Conservation (phyloP, 2,329 filamentous ascomycete genomes). For the Aureobasidium melanogenum region DNA sequence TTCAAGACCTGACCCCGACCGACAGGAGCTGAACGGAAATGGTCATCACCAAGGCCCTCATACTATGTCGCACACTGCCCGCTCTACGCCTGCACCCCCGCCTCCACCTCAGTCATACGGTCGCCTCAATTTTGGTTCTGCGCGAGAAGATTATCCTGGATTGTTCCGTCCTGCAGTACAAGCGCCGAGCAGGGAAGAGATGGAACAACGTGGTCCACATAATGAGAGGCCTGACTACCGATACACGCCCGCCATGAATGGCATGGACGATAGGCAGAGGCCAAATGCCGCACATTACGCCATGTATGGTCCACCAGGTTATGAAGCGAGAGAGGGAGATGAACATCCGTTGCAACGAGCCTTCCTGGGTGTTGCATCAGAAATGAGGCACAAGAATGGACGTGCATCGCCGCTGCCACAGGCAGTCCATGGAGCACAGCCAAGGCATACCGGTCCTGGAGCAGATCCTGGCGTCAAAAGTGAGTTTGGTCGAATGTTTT, state of each 20-base stretch:
- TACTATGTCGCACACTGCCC: constrained; percentile 3
- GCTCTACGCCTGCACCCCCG: constrained; percentile 1
- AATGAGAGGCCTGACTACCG: constrained; percentile 8
- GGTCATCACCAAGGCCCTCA: background rate
- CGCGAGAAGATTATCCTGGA: constrained; percentile 24
- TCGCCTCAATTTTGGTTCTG: constrained; percentile 19
- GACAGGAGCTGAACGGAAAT: background rate
- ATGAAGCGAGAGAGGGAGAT: constrained; percentile 11
- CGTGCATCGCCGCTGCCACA: constrained; percentile 83
- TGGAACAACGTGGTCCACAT: constrained; percentile 7
- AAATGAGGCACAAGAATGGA: constrained; percentile 72
- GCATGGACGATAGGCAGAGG: background rate
- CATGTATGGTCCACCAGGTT: background rate
- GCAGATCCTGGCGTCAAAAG: constrained; percentile 87
- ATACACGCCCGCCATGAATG: background rate
- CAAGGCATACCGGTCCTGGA: constrained; percentile 66
- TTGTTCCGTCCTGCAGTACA: constrained; percentile 21
- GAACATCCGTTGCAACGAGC: constrained; percentile 40
- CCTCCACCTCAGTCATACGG: constrained; percentile 12
- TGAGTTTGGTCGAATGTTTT: constrained; percentile 91
- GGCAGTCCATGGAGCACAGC: constrained; percentile 85
- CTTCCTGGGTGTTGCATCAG: constrained; percentile 61
- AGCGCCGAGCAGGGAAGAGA: constrained; percentile 1
- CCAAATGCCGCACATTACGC: background rate
- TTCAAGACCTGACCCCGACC: background rate